phyloP scores from a whole-genome alignment of 2,329 filamentous ascomycete species.

The Aaosphaeria arxii region DNA sequence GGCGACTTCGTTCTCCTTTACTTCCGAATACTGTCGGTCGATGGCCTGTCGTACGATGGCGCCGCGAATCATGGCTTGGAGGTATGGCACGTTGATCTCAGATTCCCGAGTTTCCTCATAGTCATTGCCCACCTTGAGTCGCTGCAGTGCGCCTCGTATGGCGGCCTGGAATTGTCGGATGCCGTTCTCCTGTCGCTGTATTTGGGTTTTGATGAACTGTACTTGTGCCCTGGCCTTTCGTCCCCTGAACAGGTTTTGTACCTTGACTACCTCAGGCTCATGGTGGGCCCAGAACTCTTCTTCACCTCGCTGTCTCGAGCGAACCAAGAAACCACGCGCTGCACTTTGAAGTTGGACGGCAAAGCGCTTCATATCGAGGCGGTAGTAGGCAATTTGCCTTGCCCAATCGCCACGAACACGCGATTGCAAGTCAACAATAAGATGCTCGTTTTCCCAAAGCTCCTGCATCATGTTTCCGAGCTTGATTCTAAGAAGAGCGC shows the following conservation, averaged over 20 bases:
- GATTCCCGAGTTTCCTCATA: slow-evolving; percentile 62
- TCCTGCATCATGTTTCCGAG: slow-evolving; percentile 82
- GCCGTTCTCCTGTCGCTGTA: slow-evolving; percentile 45
- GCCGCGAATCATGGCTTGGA: slow-evolving; percentile 61
- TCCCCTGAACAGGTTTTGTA: slow-evolving; percentile 79
- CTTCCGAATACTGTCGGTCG: slow-evolving; percentile 33
- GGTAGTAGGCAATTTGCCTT: slow-evolving; percentile 78
- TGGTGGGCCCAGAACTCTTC: slow-evolving; percentile 67
- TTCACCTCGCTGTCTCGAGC: slow-evolving; percentile 60
- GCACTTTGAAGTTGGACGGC: slow-evolving; percentile 77
- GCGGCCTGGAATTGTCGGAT: slow-evolving; percentile 56
- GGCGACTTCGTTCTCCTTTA: slow-evolving; percentile 53
- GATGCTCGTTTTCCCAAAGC: slow-evolving; percentile 81
- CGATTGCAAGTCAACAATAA: slow-evolving; percentile 78
- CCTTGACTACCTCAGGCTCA: slow-evolving; percentile 68
- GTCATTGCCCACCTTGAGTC: slow-evolving; percentile 46
- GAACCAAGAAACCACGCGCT: slow-evolving; percentile 71
- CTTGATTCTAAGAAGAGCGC: slow-evolving; percentile 71
- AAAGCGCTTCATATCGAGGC: slow-evolving; percentile 77
- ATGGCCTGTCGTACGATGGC: slow-evolving; percentile 62
- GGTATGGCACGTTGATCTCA: slow-evolving; percentile 54
- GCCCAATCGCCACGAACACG: slow-evolving; percentile 84
- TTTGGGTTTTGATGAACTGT: slow-evolving; percentile 46
- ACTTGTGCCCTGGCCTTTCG: slow-evolving; percentile 51
- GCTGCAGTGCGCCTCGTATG: slow-evolving; percentile 48